Evolutionary conservation across 1,139 yeast genomes (phyloP).

Genomic region (Hyphopichia khmerensis): DNA sequence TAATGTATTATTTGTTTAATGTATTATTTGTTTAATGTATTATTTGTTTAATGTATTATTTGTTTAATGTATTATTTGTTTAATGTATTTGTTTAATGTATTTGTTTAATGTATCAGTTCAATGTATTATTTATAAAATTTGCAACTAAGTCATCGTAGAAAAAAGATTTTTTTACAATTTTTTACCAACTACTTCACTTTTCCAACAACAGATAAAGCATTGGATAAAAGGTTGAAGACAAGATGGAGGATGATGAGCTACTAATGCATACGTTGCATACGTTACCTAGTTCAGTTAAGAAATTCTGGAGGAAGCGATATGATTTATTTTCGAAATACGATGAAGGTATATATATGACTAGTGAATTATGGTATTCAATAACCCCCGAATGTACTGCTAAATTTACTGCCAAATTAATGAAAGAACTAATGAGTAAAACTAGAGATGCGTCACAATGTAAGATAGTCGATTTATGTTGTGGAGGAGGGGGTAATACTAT

Average conservation of each 20-base stretch:
- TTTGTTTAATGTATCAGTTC: no score
- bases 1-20: not conserved
- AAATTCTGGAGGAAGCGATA: constrained; percentile 66
- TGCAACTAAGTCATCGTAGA: not conserved
- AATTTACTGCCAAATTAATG: constrained; percentile 59
- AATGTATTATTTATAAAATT: constrained; percentile 1
- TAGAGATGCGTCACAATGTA: constrained; percentile 11
- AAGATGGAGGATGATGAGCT: constrained; percentile 23
- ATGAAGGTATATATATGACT: constrained; percentile 71
- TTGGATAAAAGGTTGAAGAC: no score
- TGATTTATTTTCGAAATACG: constrained; percentile 56
- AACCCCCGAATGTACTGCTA: constrained; percentile 79
- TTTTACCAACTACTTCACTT: no score
- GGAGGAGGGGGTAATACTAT: constrained; percentile 97
- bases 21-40: not conserved
- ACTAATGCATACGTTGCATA: constrained; percentile 36
- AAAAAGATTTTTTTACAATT: no score
- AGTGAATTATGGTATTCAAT: constrained; percentile 87
- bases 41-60: no score
- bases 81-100: no score
- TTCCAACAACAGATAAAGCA: no score
- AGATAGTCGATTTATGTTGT: constrained; percentile 72
- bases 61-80: not conserved
- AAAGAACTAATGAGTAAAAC: constrained; percentile 19
- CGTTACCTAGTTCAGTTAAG: constrained; percentile 41